Base-by-base conservation (phyloP, 768 basidiomycete species). In the Leccinum boreale region DNA sequence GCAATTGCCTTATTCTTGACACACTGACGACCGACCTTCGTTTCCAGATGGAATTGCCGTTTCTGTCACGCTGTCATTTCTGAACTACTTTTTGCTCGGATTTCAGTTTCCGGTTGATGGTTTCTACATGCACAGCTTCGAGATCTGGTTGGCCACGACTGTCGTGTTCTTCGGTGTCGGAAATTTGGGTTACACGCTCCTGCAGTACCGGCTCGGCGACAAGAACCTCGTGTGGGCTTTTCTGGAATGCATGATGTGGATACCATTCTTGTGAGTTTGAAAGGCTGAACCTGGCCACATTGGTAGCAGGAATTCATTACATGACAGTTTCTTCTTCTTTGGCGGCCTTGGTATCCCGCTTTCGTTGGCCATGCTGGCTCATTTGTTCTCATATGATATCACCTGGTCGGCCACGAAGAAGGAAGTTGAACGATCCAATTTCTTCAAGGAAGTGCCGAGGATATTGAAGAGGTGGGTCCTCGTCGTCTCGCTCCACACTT, bases 381-480 rank as follows among this genome's bases (percentile, higher is more conserved):
- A 85, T 67, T 28, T 85, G 19, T 79, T 84, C 66, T 81, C 82
- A 35, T 85, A 83, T 62, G 78, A 86, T 67, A 79, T 82, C 67
- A 73, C 71, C 12, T 85, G 84, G 85, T 75, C 77, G 5, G 78
- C 83, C 31, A 86, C 84, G 6, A 79, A 82, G 64, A 94, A 93
- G 81, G 89, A 91, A 72, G 90, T 94, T 42, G 87, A 94, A 72
- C 80, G 84, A 50, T 90, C 89, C 5, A 94, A 94, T 69, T 94
- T 96, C 78, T 94, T 90, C 82, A 83, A 89, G 55, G 93, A 96
- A 71, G 85, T 94, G 23, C 93, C 93, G 4, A 84, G 79, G 60
- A 92, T 95, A 69, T 76, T 85, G 72, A 85, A 86, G 66, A 63
- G 70, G 70, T 71, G 33, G 58, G 71, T 17, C 35, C 21, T 54